Evolutionary conservation across 768 basidiomycete genomes (phyloP).

Genomic region (Boletus coccyginus): DNA sequence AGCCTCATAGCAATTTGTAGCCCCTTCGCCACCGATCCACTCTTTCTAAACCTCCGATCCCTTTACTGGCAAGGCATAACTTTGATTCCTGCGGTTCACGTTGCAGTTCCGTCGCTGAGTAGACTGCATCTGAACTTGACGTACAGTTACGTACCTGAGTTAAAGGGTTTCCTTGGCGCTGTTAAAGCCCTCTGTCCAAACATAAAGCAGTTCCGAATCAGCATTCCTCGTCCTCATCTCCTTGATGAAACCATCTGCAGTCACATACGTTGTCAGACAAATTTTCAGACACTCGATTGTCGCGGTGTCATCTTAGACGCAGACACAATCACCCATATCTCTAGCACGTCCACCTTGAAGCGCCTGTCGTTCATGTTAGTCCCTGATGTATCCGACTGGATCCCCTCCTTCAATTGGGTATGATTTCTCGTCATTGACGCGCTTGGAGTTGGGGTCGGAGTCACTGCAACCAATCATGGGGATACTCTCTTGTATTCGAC

Average conservation of each 20-base stretch:
- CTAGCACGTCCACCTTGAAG: not conserved
- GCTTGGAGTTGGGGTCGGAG: not conserved
- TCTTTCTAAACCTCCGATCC: constrained; percentile 3
- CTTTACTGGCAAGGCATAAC: not conserved
- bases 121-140: not conserved
- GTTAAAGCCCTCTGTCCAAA: not conserved
- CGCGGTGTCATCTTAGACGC: not conserved
- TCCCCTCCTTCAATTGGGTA: not conserved
- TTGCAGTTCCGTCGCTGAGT: not conserved
- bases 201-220: not conserved
- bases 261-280: not conserved
- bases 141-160: not conserved
- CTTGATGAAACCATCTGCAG: not conserved
- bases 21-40: not conserved
- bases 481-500: not conserved
- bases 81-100: not conserved
- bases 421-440: not conserved
- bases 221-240: not conserved
- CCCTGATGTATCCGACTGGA: not conserved
- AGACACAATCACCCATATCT: not conserved
- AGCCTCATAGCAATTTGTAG: not conserved
- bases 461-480: not conserved
- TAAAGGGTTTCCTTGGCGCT: not conserved
- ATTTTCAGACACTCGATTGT: not conserved
- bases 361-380: not conserved